Conservation (phyloP, 2,329 filamentous ascomycete species). For the Trichoderma semiorbis region DNA sequence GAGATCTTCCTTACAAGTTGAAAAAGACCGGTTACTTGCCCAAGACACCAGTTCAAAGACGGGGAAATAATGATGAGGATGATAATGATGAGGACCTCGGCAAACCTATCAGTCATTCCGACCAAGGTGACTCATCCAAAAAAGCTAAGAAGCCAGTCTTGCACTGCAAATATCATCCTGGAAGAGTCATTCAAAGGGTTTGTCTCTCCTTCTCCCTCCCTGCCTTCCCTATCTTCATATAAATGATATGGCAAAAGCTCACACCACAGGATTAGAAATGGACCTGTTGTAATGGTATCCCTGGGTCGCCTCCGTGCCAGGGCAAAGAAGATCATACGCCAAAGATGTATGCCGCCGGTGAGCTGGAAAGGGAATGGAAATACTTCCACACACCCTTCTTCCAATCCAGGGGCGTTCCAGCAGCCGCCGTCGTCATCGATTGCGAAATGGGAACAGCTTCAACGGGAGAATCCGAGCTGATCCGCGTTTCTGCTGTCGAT, state of each 20-base stretch:
- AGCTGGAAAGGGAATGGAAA: constrained; percentile 29
- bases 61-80: background rate
- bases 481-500: constrained; percentile 50
- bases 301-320: constrained; percentile 26
- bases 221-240: fast-evolving
- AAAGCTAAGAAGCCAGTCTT: constrained; percentile 4
- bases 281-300: constrained; percentile 30
- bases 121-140: background rate
- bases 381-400: constrained; percentile 24
- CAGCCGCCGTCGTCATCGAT: constrained; percentile 44
- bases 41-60: background rate
- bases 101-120: background rate
- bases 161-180: constrained; percentile 30
- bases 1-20: background rate
- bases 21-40: background rate
- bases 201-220: background rate
- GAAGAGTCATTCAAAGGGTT: constrained; percentile 29
- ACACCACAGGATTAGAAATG: constrained; percentile 24
- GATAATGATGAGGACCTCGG: background rate
- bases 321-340: constrained; percentile 27
- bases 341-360: constrained; percentile 23
- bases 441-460: constrained; percentile 53
- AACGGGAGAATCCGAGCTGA: constrained; percentile 46
- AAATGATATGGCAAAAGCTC: background rate
- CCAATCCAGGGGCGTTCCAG: background rate